Evolutionary conservation across 208 protist genomes (phyloP), one percentile per base, ranked within the genome.

Genomic region (Wallacemonas collosoma): DNA sequence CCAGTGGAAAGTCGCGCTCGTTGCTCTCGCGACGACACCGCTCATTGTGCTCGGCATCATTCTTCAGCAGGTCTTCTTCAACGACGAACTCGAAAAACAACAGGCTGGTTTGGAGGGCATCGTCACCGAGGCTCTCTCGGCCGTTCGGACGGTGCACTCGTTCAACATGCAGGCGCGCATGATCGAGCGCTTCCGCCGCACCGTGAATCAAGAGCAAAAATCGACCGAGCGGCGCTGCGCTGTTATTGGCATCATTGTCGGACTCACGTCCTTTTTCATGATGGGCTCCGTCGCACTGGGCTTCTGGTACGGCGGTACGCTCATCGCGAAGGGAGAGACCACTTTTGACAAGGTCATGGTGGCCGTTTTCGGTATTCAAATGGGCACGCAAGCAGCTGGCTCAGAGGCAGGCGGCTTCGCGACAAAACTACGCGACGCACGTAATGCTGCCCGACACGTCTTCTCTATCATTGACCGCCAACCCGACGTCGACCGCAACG

Each of bases 251-350:
- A 7, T 76, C 47, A 65, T 67, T 60, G 43, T 71, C 8, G 78
- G 69, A 15, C 47, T 79, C 36, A 76, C 72, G 14, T 40, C 81
- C 44, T 79, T 83, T 56, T 45, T 75, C 3, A 60, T 76, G 60
- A 71, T 69, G 48, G 73, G 44, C 2, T 62, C 66, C 15, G 71
- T 79, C 50, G 65, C 68, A 12, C 68, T 83, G 2, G 39, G 68
- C 11, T 83, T 80, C 50, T 84, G 79, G 79, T 84, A 80, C 54
- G 79, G 79, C 38, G 69, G 75, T 3, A 77, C 56, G 53, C 61
- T 84, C 41, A 72, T 80, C 8, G 68, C 44, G 9, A 47, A 72
- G 15, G 72, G 68, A 6, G 71, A 84, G 56, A 68, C 71, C 14
- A 63, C 35, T 48, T 84, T 80, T 64, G 26, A 73, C 43, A 61